Conservation (phyloP, 129 eudicot genomes). For the Solidago caesia region DNA sequence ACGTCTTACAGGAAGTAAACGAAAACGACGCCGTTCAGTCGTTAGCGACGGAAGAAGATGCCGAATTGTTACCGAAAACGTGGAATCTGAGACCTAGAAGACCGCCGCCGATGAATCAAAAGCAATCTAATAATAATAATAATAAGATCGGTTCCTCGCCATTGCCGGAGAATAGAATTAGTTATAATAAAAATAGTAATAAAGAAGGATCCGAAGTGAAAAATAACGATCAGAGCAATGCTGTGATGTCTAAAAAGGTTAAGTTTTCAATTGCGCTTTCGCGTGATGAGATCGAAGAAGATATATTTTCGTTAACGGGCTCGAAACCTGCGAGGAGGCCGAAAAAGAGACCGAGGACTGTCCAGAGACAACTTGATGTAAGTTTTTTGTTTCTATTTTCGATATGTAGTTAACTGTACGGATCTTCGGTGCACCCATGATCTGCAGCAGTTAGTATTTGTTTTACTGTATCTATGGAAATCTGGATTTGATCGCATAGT, state of each 20-base stretch:
- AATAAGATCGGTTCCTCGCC: constrained; percentile 29
- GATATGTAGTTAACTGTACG: too few relatives aligned
- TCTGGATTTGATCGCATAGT: too few relatives aligned
- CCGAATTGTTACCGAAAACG: constrained; percentile 37
- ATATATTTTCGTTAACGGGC: constrained; percentile 53
- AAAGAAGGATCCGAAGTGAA: constrained; percentile 20
- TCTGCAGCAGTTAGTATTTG: too few relatives aligned
- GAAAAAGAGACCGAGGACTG: constrained; percentile 50
- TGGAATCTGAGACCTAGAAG: constrained; percentile 83
- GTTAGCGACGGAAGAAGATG: constrained; percentile 37
- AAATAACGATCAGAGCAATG: constrained; percentile 18
- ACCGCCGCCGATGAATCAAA: constrained; percentile 34
- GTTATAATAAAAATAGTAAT: background rate
- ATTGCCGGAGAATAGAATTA: constrained; percentile 32
- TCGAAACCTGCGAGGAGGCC: constrained; percentile 61
- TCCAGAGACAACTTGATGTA: constrained; percentile 65
- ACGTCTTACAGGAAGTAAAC: constrained; percentile 2
- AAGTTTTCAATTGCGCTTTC: constrained; percentile 46
- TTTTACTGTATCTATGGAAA: too few relatives aligned
- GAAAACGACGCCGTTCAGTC: constrained; percentile 26
- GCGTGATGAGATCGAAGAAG: constrained; percentile 73
- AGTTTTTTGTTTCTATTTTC: constrained; percentile 15
- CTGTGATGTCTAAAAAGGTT: constrained; percentile 33
- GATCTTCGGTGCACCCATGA: too few relatives aligned
- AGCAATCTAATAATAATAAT: constrained; percentile 25